Evolutionary conservation across 768 basidiomycete species (phyloP).

Genomic region (Kwoniella heveanensis): DNA sequence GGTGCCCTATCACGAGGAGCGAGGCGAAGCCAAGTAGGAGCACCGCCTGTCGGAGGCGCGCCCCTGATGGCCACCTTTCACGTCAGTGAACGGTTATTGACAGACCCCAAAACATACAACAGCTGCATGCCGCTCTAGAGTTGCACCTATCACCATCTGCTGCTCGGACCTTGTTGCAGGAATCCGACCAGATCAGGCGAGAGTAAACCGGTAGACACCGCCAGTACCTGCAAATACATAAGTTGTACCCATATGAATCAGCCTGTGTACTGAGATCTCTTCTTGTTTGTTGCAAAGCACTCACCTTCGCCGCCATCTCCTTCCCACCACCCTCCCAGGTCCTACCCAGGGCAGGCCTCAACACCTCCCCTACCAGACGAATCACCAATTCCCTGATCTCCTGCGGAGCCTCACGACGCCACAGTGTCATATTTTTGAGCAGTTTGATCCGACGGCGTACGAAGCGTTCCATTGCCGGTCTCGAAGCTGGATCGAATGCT

Average conservation of each 20-base stretch:
- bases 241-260: neutral
- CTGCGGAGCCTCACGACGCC: slow-evolving; percentile 73
- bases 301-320: slow-evolving; percentile 66
- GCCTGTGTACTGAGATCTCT: too few species aligned
- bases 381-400: slow-evolving; percentile 63
- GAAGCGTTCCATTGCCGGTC: slow-evolving; percentile 71
- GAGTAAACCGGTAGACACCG: slow-evolving; percentile 24
- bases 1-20: too few species aligned
- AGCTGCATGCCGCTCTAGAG: slow-evolving; percentile 14
- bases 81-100: neutral
- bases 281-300: slow-evolving; percentile 11
- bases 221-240: slow-evolving; percentile 28
- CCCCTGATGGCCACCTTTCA: too few species aligned
- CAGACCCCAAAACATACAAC: slow-evolving; percentile 4
- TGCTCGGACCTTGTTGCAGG: slow-evolving; percentile 30
- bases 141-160: slow-evolving; percentile 15
- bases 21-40: too few species aligned
- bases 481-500: slow-evolving; percentile 74
- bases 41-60: too few species aligned
- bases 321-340: slow-evolving; percentile 89
- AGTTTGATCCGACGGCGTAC: slow-evolving; percentile 71
- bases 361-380: slow-evolving; percentile 64
- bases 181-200: slow-evolving; percentile 38
- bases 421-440: slow-evolving; percentile 69
- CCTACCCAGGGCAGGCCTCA: slow-evolving; percentile 68